phyloP scores from a whole-genome alignment of 768 basidiomycete genomes.

The Serendipita vermifera region DNA sequence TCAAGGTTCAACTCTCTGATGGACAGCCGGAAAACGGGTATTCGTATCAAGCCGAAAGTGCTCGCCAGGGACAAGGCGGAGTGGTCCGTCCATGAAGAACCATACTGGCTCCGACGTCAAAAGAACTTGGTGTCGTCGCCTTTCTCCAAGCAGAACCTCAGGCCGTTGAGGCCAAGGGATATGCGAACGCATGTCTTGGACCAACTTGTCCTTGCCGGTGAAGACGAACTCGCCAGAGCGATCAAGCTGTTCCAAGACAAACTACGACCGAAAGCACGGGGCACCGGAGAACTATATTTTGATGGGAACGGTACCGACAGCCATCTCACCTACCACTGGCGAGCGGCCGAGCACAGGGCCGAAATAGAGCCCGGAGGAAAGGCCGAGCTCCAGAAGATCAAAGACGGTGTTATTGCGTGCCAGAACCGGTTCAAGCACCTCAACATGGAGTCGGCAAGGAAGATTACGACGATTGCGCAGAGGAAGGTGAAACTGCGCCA shows the following conservation, averaged over 20 bases:
- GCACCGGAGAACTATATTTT: not conserved
- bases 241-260: not conserved
- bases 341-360: not conserved
- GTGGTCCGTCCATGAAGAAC: not conserved
- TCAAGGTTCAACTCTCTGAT: not conserved
- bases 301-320: not conserved
- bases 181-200: not conserved
- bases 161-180: not conserved
- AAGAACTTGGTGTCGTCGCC: not conserved
- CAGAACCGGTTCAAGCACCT: not conserved
- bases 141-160: not conserved
- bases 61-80: not conserved
- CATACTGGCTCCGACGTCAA: not conserved
- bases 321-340: not conserved
- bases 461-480: too few species aligned
- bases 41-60: not conserved
- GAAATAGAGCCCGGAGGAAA: not conserved
- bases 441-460: not conserved
- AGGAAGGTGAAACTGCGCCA: not conserved
- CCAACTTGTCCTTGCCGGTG: not conserved
- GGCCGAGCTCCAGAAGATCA: not conserved
- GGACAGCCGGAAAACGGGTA: not conserved
- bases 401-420: not conserved
- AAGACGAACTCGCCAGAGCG: not conserved
- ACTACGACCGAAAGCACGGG: not conserved